A percentile compares a stretch with the other conserved stretches of the same genome.
These are phyloP conservation scores for Pestalotiopsis sp. DNA, from an alignment of 2,329 filamentous ascomycete species.

Conservation along the genomic window DNA sequence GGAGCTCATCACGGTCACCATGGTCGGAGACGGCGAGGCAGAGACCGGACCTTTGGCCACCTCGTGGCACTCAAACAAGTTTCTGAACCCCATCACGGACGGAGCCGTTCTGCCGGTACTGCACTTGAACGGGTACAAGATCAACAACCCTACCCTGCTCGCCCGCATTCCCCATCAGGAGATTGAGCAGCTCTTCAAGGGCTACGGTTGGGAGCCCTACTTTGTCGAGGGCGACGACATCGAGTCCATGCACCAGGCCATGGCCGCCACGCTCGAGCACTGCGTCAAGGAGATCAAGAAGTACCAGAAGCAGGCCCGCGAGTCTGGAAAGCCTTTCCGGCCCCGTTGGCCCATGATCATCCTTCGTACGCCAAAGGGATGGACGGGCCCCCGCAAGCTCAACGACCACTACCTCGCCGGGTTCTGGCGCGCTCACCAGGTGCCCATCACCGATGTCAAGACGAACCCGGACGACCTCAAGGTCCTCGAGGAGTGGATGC, in stretches of 20 bases:
- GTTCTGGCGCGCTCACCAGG: slow-evolving; percentile 80
- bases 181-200: slow-evolving; percentile 68
- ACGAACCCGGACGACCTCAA: slow-evolving; percentile 68
- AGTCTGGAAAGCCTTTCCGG: slow-evolving; percentile 69
- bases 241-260: slow-evolving; percentile 78
- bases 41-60: slow-evolving; percentile 80
- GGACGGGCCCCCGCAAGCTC: slow-evolving; percentile 74
- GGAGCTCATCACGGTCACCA: slow-evolving; percentile 72
- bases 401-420: slow-evolving; percentile 72
- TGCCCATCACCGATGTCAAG: slow-evolving; percentile 72
- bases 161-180: slow-evolving; percentile 76
- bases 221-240: slow-evolving; percentile 78
- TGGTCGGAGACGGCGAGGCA: slow-evolving; percentile 81
- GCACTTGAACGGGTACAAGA: slow-evolving; percentile 84
- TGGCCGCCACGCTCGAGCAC: slow-evolving; percentile 75
- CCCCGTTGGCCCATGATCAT: slow-evolving; percentile 81
- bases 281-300: slow-evolving; percentile 70
- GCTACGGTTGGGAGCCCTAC: slow-evolving; percentile 79
- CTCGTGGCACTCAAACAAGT: slow-evolving; percentile 82
- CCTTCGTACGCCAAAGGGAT: slow-evolving; percentile 77
- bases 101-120: slow-evolving; percentile 78
- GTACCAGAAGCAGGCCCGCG: slow-evolving; percentile 72
- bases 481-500: slow-evolving; percentile 76
- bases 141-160: slow-evolving; percentile 77
- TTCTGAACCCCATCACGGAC: slow-evolving; percentile 77